Evolutionary conservation across 169 alveolate genomes (phyloP).

Genomic region (Plasmodium gallinaceum): DNA sequence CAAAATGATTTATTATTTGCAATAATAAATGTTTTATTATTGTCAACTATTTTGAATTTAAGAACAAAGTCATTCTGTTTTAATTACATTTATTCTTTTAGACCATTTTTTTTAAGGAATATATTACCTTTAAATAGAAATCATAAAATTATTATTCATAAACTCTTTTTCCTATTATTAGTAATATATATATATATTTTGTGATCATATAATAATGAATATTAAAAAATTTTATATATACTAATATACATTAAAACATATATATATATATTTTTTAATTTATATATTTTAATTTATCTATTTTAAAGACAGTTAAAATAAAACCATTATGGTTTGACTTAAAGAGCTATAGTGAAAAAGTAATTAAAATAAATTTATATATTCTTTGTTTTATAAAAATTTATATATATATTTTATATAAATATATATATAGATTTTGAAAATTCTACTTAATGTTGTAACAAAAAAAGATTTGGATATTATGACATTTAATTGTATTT

Average conservation of each 20-base stretch:
- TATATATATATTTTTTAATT: background rate
- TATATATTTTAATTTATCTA: too few relatives aligned
- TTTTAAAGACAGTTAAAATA: constrained; percentile 54
- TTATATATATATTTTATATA: background rate
- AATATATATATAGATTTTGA: constrained; percentile 41
- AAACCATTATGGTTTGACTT: constrained; percentile 75
- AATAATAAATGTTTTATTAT: constrained; percentile 46
- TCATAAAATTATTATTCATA: constrained; percentile 52
- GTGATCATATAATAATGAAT: background rate
- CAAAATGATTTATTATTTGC: constrained; percentile 59
- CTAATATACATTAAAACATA: background rate
- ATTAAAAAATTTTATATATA: background rate
- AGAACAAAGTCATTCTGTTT: constrained; percentile 64
- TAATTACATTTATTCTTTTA: constrained; percentile 53
- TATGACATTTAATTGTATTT: constrained; percentile 55
- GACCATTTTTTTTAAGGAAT: constrained; percentile 62
- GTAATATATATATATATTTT: constrained; percentile 2
- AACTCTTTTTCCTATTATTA: constrained; percentile 41
- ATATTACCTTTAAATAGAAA: constrained; percentile 41
- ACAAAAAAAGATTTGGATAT: constrained; percentile 70
- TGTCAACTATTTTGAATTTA: constrained; percentile 63
- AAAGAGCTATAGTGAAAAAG: constrained; percentile 47
- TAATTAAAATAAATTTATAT: background rate
- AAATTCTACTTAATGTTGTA: constrained; percentile 54
- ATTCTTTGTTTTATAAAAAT: background rate